Conservation (phyloP, 2,329 filamentous ascomycete species). For the Stagonosporopsis tanaceti region DNA sequence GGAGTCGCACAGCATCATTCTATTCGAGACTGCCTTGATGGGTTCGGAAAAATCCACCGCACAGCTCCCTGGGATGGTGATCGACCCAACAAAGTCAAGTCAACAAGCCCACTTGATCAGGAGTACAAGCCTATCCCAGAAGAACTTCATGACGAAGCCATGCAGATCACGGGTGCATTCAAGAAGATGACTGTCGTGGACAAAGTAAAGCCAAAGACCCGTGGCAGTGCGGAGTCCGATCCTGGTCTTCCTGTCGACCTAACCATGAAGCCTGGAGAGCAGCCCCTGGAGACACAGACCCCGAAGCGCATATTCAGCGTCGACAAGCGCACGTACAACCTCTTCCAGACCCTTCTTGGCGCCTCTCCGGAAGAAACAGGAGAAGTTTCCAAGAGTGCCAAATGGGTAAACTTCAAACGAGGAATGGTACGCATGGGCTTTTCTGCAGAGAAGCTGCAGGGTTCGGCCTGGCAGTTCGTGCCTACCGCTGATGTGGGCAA, state of each 20-base stretch:
- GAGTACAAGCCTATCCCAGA: not conserved
- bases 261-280: too few relatives aligned
- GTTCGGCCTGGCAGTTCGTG: constrained; percentile 65
- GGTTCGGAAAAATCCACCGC: not conserved
- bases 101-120: not conserved
- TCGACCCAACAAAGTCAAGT: not conserved
- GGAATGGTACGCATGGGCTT: constrained; percentile 63
- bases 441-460: constrained; percentile 64
- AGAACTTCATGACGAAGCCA: not conserved
- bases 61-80: not conserved
- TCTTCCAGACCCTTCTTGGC: too few relatives aligned
- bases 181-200: not conserved
- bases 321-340: too few relatives aligned
- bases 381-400: constrained; percentile 31
- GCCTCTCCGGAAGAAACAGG: too few relatives aligned
- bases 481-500: constrained; percentile 50
- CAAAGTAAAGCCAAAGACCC: not conserved
- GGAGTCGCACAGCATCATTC: constrained; percentile 18
- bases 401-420: constrained; percentile 63
- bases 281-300: not conserved
- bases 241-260: not conserved
- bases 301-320: too few relatives aligned
- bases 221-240: not conserved
- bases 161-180: not conserved
- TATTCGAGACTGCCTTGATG: not conserved